These are phyloP conservation scores for Aspergillus felis DNA, from an alignment of 2,329 filamentous ascomycete species.

Conservation along the genomic window DNA sequence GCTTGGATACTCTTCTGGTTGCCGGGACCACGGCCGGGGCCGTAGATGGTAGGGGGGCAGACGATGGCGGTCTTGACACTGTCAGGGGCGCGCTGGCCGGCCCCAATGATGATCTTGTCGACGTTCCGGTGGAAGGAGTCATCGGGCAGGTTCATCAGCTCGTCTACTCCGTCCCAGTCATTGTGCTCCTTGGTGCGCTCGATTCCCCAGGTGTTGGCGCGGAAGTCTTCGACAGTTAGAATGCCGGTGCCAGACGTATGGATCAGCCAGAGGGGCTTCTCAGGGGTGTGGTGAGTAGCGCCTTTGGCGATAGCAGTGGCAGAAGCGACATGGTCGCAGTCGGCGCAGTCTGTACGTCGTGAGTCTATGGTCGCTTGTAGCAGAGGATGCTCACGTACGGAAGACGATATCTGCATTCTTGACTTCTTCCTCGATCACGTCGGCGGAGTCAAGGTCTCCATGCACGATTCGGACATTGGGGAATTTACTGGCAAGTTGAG, in stretches of 20 bases:
- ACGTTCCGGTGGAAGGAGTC: slow-evolving; percentile 40
- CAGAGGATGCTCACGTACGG: slow-evolving; percentile 27
- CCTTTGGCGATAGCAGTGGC: slow-evolving; percentile 42
- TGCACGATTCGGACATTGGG: slow-evolving; percentile 40
- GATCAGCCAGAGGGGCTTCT: slow-evolving; percentile 39
- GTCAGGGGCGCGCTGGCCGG: slow-evolving; percentile 20
- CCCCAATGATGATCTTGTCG: slow-evolving; percentile 37
- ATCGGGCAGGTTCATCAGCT: slow-evolving; percentile 40
- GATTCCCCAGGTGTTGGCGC: slow-evolving; percentile 36
- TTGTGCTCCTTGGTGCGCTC: slow-evolving; percentile 43
- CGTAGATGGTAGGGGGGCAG: slow-evolving; percentile 42
- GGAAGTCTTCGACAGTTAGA: slow-evolving; percentile 40
- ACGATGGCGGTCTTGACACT: slow-evolving; percentile 37
- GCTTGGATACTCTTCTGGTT: slow-evolving; percentile 41
- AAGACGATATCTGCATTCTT: slow-evolving; percentile 47
- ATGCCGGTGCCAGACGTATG: slow-evolving; percentile 46
- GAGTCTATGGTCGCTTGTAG: background rate
- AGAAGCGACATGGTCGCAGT: slow-evolving; percentile 42
- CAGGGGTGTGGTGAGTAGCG: slow-evolving; percentile 30
- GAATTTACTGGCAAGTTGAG: slow-evolving; percentile 36
- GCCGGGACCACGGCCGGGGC: slow-evolving; percentile 33
- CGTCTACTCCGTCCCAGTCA: slow-evolving; percentile 43
- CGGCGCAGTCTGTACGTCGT: slow-evolving; percentile 32
- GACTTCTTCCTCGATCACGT: slow-evolving; percentile 41
- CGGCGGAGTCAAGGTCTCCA: slow-evolving; percentile 41